Evolutionary conservation across 2,329 filamentous ascomycete genomes (phyloP), one percentile per base, ranked within the genome.

Genomic region (Cladosporium sp.): DNA sequence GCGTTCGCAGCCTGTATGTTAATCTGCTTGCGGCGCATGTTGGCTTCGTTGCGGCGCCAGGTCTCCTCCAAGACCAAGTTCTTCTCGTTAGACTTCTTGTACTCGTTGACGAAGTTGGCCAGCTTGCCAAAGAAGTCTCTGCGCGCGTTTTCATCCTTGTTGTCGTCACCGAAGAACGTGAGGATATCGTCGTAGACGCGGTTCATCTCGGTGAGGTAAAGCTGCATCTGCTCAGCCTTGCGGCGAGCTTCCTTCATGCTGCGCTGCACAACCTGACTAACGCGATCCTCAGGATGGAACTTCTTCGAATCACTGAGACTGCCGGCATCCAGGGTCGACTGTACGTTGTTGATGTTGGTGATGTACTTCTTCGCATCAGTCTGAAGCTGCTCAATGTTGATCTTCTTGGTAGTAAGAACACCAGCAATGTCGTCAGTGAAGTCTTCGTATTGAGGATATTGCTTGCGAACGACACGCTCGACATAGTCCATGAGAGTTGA

Each of bases 291-390:
- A 21, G 95, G 94, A 76, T 99, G 95, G 84, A 99, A 99, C 74
- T 94, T 96, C 84, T 95, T 97, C 53, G 94, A 91, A 76, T 99
- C 95, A 76, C 92, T 97, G 69, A 99, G 83, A 77, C 97, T 98
- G 72, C 95, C 95, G 37, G 89, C 90, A 79, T 99, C 95, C 60
- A 99, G 86, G 28, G 92, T 96, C 79, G 87, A 88, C 78, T 99
- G 95, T 33, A 98, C 88, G 75, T 97, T 97, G 78, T 90, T 91
- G 80, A 99, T 91, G 76, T 96, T 98, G 79, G 93, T 89, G 71
- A 98, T 94, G 80, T 98, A 99, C 77, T 86, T 91, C 82, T 88
- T 94, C 31, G 94, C 92, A 76, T 99, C 95, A 23, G 86, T 79
- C 71, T 92, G 90, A 64, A 99, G 85, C 79, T 96, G 92, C 78